Evolutionary conservation across 2,329 filamentous ascomycete species (phyloP), one percentile per base, ranked within the genome.

Genomic region (Sphaerostilbella broomeana): DNA sequence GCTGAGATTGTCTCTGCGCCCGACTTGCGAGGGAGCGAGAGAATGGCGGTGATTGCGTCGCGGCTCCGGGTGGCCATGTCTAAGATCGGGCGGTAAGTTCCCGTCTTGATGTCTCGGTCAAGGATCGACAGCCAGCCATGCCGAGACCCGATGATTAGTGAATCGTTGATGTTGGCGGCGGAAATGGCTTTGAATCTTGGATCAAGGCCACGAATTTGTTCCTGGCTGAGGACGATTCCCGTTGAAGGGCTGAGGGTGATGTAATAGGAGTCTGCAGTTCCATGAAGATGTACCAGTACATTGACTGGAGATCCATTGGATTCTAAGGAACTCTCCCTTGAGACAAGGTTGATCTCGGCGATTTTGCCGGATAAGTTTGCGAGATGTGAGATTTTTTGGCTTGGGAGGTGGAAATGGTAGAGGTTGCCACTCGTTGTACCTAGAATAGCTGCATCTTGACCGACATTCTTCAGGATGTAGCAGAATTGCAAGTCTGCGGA

Each of bases 21-120:
- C 15, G 34, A 37, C 17, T 51, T 48, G 9, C 51, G 45, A 0
- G 65, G 63, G 1, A 77, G 62, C 8, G 69, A 60, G 0, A 70
- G 51, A 21, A 95, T 75, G 25, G 72, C 70, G 3, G 84, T 90
- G 29, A 95, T 76, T 6, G 83, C 75, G 52, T 94, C 73, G 22
- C 63, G 62, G 29, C 58, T 63, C n/a, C 60, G 65, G 15, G 65
- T 60, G 24, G 69, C 61, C 3, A 64, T 48, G 10, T 60, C 59
- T 11, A 59, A 46, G 5, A 60, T 41, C 2, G 52, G 50, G 1
- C 53, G 52, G 30, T 62, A 60, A 6, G 16, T 20, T 7, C 50
- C 51, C 2, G 46, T 50, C 4, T 55, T 49, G n/a, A n/a, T n/a
- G 1, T 40, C 38, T 9, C 46, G 51, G 21, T 47, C 54, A 19